Conservation (phyloP, 768 basidiomycete species). For the Omphalotus guepiniiformis region DNA sequence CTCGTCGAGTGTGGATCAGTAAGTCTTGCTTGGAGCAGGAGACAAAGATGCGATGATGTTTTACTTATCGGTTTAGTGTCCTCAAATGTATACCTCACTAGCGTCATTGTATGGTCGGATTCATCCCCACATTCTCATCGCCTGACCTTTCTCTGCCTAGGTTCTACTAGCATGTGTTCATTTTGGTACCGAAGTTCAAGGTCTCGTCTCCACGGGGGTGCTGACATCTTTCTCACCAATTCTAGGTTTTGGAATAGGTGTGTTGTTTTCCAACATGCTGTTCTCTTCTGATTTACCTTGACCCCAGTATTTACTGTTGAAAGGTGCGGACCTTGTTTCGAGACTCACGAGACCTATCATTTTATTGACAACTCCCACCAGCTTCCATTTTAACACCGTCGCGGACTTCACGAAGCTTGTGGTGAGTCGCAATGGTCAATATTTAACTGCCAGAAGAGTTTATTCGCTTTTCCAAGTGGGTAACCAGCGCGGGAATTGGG, state of each 20-base stretch:
- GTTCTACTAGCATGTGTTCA: slow-evolving; percentile 36
- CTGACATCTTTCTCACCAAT: slow-evolving; percentile 1
- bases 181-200: slow-evolving; percentile 31
- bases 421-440: slow-evolving; percentile 27
- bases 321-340: slow-evolving; percentile 25
- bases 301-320: slow-evolving; percentile 43
- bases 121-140: not conserved
- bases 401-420: slow-evolving; percentile 31
- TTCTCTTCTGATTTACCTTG: no score
- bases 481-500: slow-evolving; percentile 43
- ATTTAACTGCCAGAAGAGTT: no score
- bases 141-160: slow-evolving; percentile 17
- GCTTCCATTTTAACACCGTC: slow-evolving; percentile 31
- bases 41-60: not conserved
- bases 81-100: slow-evolving; percentile 35
- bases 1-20: slow-evolving; percentile 49
- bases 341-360: slow-evolving; percentile 2
- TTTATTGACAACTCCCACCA: slow-evolving; percentile 14
- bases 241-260: slow-evolving; percentile 40
- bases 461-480: slow-evolving; percentile 46
- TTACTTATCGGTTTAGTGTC: slow-evolving; percentile 32
- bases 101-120: slow-evolving; percentile 33
- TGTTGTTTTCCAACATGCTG: not conserved
- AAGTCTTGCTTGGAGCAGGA: slow-evolving; percentile 7
- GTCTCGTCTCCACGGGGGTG: not conserved